Conservation (phyloP, 2,329 filamentous ascomycete species). For the Sporothrix brunneoviolacea region DNA sequence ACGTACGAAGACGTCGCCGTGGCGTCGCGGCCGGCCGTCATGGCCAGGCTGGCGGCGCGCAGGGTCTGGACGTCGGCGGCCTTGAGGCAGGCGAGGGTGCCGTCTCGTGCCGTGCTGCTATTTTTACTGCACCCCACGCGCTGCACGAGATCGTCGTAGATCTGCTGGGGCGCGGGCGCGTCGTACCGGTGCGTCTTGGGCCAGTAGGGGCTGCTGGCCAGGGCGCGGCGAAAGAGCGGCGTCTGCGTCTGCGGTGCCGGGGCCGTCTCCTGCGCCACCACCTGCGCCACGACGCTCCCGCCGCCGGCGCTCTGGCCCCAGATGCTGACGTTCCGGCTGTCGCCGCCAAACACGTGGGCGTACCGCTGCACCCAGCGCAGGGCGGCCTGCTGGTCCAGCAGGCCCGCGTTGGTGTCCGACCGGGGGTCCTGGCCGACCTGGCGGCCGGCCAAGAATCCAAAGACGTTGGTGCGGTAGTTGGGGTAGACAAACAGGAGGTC, state of each 20-base stretch:
- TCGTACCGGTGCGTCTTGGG: constrained; percentile 51
- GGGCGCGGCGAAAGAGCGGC: constrained; percentile 22
- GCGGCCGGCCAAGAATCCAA: constrained; percentile 47
- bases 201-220: constrained; percentile 48
- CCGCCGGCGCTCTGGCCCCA: constrained; percentile 53
- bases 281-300: constrained; percentile 45
- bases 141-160: constrained; percentile 41
- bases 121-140: constrained; percentile 40
- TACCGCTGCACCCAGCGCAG: constrained; percentile 43
- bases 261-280: too few relatives aligned
- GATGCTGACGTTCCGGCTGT: constrained; percentile 40
- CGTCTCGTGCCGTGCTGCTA: too few relatives aligned
- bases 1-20: constrained; percentile 47
- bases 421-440: constrained; percentile 35
- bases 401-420: constrained; percentile 44
- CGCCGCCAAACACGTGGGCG: constrained; percentile 41
- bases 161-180: constrained; percentile 40
- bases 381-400: constrained; percentile 44
- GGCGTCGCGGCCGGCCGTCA: constrained; percentile 44
- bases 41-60: constrained; percentile 42
- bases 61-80: constrained; percentile 44
- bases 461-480: constrained; percentile 52
- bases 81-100: constrained; percentile 51
- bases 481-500: constrained; percentile 41
- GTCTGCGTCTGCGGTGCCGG: too few relatives aligned